phyloP scores from a whole-genome alignment of 78 protist genomes.

The Dictyostelium firmibasis region DNA sequence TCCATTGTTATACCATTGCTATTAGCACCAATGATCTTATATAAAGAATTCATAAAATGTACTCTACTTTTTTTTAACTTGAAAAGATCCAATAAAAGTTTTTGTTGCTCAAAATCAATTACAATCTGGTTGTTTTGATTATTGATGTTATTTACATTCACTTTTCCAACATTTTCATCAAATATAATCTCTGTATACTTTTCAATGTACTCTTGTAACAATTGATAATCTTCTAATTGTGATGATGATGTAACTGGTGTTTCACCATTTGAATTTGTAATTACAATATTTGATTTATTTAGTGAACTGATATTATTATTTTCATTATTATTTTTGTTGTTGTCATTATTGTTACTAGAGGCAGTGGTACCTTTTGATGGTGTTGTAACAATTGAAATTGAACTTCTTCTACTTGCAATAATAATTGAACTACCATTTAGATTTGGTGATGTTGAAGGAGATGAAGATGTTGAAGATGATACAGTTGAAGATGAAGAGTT shows the following conservation, averaged over 20 bases:
- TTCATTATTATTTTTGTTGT: not conserved
- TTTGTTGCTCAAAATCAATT: constrained; percentile 50
- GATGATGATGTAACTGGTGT: not conserved
- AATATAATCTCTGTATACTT: constrained; percentile 43
- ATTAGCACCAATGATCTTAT: not conserved
- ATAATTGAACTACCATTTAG: not conserved
- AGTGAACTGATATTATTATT: not conserved
- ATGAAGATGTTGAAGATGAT: not conserved
- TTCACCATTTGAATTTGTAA: not conserved
- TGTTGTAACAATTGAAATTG: not conserved
- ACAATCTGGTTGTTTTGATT: not conserved
- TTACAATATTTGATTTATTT: not conserved
- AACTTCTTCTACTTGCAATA: not conserved
- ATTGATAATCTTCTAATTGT: constrained; percentile 4
- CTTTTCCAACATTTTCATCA: not conserved
- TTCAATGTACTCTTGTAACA: constrained; percentile 53
- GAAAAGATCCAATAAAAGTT: constrained; percentile 31
- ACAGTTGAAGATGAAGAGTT: not conserved
- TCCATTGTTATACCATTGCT: not conserved
- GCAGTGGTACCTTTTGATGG: not conserved
- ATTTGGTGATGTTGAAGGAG: not conserved
- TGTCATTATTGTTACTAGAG: no score
- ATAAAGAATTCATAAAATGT: constrained; percentile 29
- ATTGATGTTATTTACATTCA: not conserved
- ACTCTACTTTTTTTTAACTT: constrained; percentile 6